A percentile compares a stretch with the other conserved stretches of the same genome.
Conservation (phyloP, 495 filamentous ascomycete genomes). For the Hyaloscypha finlandica region DNA sequence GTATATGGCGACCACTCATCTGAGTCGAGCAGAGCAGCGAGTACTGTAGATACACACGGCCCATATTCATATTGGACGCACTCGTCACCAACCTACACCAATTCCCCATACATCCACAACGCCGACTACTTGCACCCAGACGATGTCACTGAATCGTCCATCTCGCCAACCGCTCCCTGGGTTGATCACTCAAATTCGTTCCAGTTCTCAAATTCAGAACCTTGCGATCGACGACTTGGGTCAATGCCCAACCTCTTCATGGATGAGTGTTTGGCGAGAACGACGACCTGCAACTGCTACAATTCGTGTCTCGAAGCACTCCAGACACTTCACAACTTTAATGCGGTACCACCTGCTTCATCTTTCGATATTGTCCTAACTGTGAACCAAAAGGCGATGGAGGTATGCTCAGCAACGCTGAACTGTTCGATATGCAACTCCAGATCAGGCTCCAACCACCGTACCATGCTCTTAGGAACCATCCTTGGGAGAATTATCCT, state of each 20-base stretch:
- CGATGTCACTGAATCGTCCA: neutral
- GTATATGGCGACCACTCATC: neutral
- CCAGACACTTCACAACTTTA: conserved; percentile 3
- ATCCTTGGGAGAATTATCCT: conserved; percentile 50
- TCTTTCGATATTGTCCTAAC: conserved; percentile 47
- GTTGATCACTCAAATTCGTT: neutral
- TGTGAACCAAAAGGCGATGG: conserved; percentile 49
- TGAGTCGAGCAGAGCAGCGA: neutral
- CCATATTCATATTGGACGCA: neutral
- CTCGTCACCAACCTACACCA: neutral
- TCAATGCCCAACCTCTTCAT: neutral
- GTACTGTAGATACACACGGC: neutral
- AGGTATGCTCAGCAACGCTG: conserved; percentile 48
- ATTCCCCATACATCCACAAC: neutral
- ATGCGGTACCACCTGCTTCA: conserved; percentile 20
- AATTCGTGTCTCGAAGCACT: neutral
- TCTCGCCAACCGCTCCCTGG: neutral
- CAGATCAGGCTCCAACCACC: conserved; percentile 43
- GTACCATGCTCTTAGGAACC: conserved; percentile 49
- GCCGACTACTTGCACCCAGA: neutral
- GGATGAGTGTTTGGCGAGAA: conserved; percentile 1
- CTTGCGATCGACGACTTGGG: neutral
- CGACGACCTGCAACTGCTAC: conserved; percentile 1
- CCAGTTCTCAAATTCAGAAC: neutral
- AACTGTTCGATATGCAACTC: conserved; percentile 44